Evolutionary conservation across 768 basidiomycete species (phyloP), one percentile per base, ranked within the genome.

Genomic region (Dentipellis sp.): DNA sequence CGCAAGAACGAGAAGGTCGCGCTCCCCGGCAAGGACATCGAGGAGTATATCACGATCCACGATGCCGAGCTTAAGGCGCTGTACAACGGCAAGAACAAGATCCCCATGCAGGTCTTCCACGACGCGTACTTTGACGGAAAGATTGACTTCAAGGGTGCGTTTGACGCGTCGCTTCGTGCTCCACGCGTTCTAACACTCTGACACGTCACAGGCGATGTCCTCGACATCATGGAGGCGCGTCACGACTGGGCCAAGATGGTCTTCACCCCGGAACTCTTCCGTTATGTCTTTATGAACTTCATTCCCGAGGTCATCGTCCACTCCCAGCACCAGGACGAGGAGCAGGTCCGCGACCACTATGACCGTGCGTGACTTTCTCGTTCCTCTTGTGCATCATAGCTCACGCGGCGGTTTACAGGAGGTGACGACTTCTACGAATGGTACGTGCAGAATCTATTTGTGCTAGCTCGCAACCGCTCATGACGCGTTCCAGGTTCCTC

Each of bases 121-220:
- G 97, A 99, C 75, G 91, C 92, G 60, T 98, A 88, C 74, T 97
- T 99, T 68, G 93, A 94, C 51, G 86, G 86, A 50, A 97, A 97
- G 74, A 82, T 94, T 58, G 94, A 97, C 55, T 89, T 99, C 69
- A 99, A 97, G 52, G 94, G 95, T 89, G 46, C 40, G 78, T 69
- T 10, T 60, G 16, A 53, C 21, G 50, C 46, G 19, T 14, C 10
- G 10, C 12, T 58, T 12, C 48, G 47, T 35, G 21, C 53, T 53
- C 45, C 17, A 59, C 61, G 21, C 51, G 16, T 46, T 40, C 53
- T 54, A 23, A 58, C 38, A 17, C 39, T 29, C 9, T 14, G 47
- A 19, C 56, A 23, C 48, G 21, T 50, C 29, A 12, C 62, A 95
- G 94, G 90, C 57, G 97, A 99, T 67, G 85, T 97, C 42, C 76